Base-by-base conservation (phyloP, 768 basidiomycete species). In the Lepiota brunneoincarnata region DNA sequence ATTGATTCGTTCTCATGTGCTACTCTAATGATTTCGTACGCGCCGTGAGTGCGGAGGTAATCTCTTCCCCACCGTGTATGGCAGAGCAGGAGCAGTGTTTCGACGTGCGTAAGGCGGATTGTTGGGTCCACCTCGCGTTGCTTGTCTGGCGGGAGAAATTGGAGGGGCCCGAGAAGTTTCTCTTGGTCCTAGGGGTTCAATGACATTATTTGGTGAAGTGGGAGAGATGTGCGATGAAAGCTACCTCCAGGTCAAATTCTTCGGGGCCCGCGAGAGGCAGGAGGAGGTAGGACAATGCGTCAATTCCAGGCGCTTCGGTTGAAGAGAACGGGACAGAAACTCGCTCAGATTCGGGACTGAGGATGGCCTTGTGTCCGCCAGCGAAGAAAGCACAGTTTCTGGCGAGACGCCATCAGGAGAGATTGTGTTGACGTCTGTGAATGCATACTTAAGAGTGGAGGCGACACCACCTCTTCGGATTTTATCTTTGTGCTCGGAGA, bases 181-280 rank as follows among this genome's bases (percentile, higher is more conserved):
- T 99, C 97, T 74, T 93, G 89, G 38, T 92, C 91, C 89, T 96
- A 26, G 23, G 55, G 20, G 43, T 24, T 21, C 10, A 38, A 43
- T 40, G 48, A 15, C 31, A 36, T 28, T 31, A 23, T 2, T n/a
- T 10, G 34, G 37, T 14, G 23, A 49, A 23, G 1, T 38, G 20
- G 34, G 7, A 17, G 40, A 28, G 51, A 21, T 23, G 17, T 17
- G 18, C 42, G 20, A 51, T 15, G 26, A 18, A n/a, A 23, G 75
- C 49, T 60, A 91, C 92, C 57, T 98, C 95, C 1, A 96, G 76
- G 53, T 97, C 94, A 56, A 91, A 86, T 69, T 98, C 97, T 69
- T 98, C 97, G 1, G 93, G 89, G 5, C 96, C 95, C 38, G 96
- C 93, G 2, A 99, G 75, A 0, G 97, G 96, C 0, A 95, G 80